A percentile compares a stretch with the other conserved stretches of the same genome.
These are phyloP conservation scores for Moesziomyces sp. DNA, from an alignment of 1,284 basidiomycete species.

Conservation along the genomic window DNA sequence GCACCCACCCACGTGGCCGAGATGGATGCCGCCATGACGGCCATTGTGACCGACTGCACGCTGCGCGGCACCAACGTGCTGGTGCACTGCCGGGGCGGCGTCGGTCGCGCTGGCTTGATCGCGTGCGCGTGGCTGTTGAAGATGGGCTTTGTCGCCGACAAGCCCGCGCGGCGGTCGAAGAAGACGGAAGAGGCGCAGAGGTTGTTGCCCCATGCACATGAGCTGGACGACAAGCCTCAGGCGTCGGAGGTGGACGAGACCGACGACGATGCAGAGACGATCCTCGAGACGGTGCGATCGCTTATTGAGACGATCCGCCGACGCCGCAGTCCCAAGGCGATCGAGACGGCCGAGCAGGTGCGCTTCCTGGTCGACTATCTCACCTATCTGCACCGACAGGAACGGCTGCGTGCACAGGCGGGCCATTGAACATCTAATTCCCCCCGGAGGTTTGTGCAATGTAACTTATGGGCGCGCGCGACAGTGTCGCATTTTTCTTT, in stretches of 20 bases:
- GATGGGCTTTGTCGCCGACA: conserved; percentile 76
- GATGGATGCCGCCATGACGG: conserved; percentile 79
- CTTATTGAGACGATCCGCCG: conserved; percentile 59
- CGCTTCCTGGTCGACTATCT: conserved; percentile 57
- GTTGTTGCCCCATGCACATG: no score
- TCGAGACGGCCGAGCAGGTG: conserved; percentile 67
- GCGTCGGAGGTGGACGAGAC: conserved; percentile 11
- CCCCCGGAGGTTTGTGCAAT: no score
- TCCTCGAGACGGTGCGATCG: conserved; percentile 32
- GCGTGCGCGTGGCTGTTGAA: conserved; percentile 93
- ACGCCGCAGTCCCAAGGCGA: conserved; percentile 62
- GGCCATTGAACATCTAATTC: no score
- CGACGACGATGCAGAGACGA: conserved; percentile 21
- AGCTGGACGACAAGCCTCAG: conserved; percentile 5
- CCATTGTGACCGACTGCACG: conserved; percentile 80
- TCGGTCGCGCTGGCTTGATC: conserved; percentile 90
- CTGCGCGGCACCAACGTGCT: conserved; percentile 80
- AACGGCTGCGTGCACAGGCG: conserved; percentile 12
- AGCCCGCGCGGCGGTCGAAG: neutral
- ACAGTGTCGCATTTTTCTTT: no score
- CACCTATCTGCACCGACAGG: conserved; percentile 53
- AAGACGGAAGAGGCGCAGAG: neutral
- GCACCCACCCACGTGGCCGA: conserved; percentile 83
- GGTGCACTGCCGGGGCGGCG: conserved; percentile 92
- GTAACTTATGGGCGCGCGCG: no score